A percentile compares a stretch with the other conserved stretches of the same genome.
phyloP scores from a whole-genome alignment of 768 basidiomycete species.

The Serendipita vermifera region DNA sequence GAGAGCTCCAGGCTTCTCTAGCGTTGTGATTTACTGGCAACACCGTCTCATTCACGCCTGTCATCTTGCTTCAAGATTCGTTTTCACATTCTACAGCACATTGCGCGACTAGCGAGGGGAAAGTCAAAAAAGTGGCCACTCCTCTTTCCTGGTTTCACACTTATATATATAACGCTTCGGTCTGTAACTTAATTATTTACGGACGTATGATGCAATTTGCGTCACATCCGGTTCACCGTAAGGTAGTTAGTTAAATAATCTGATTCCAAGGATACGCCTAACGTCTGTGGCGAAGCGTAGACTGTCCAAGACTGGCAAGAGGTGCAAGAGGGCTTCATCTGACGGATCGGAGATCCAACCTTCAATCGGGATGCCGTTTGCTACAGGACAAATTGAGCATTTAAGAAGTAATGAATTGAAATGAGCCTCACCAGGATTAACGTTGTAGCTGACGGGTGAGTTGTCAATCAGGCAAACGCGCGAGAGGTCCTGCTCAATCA shows the following conservation, averaged over 20 bases:
- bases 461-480: conserved; percentile 93
- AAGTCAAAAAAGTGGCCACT: too few species aligned
- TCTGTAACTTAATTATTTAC: too few species aligned
- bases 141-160: too few species aligned
- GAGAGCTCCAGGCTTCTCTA: too few species aligned
- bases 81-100: too few species aligned
- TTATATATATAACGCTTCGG: too few species aligned
- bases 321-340: conserved; percentile 91
- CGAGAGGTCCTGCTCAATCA: conserved; percentile 83
- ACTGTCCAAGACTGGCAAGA: conserved; percentile 90
- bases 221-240: too few species aligned
- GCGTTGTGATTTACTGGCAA: too few species aligned
- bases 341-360: conserved; percentile 97
- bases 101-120: too few species aligned
- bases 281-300: conserved; percentile 94
- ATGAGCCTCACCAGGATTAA: conserved; percentile 66
- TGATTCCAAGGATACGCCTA: conserved; percentile 71
- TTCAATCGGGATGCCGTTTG: conserved; percentile 97
- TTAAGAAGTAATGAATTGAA: conserved; percentile 1
- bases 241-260: conserved; percentile 16
- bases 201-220: too few species aligned
- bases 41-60: too few species aligned
- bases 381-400: conserved; percentile 31
- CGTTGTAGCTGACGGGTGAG: conserved; percentile 80
- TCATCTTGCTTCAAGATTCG: too few species aligned